These are phyloP conservation scores for Handroanthus guayacan DNA, from an alignment of 257 asterid species.

Conservation along the genomic window DNA sequence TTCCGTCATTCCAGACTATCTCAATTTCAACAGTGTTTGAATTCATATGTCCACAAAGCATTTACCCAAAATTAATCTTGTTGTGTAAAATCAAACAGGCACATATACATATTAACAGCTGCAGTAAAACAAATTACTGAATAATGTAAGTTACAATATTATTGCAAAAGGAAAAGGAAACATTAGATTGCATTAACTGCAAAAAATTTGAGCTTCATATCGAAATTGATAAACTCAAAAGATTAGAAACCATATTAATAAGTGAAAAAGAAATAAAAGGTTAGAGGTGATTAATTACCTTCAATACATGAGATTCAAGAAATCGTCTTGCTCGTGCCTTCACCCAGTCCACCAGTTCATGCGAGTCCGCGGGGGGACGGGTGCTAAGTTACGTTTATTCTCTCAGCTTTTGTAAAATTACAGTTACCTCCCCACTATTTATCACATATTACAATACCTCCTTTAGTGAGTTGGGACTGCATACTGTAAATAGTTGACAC, in stretches of 20 bases:
- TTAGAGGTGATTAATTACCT: conserved; percentile 27
- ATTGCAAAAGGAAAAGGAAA: not conserved
- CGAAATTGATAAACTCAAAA: not conserved
- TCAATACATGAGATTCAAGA: not conserved
- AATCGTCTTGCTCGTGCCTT: not conserved
- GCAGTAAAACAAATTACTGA: too few species aligned
- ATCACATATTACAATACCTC: not conserved
- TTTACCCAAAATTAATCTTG: not conserved
- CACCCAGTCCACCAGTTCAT: too few species aligned
- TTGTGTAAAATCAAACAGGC: not conserved
- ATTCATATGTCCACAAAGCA: not conserved
- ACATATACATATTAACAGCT: not conserved
- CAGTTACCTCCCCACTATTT: not conserved
- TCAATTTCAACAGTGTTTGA: not conserved
- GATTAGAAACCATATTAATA: not conserved
- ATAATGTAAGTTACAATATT: not conserved
- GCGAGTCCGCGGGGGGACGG: too few species aligned
- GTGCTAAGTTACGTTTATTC: too few species aligned
- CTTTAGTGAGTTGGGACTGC: too few species aligned
- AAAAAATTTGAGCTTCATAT: conserved; percentile 15
- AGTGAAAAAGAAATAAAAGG: not conserved
- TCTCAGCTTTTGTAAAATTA: not conserved
- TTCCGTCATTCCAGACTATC: not conserved
- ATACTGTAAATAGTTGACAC: too few species aligned
- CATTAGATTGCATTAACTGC: not conserved